phyloP scores from a whole-genome alignment of 306 rosid genomes.

The Senna siamea region DNA sequence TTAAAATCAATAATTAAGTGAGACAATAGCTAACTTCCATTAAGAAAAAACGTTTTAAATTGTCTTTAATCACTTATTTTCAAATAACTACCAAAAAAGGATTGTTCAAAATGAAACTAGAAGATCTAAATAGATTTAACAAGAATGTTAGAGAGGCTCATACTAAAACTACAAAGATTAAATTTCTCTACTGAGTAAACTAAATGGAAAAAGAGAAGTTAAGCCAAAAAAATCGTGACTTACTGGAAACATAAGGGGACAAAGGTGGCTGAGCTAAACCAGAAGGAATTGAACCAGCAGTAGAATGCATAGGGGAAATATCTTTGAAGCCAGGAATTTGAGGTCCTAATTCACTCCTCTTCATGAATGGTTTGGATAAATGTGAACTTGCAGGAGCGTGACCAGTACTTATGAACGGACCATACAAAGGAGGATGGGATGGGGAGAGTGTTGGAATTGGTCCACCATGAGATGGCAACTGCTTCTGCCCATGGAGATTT shows the following conservation, averaged over 20 bases:
- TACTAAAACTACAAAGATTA: not conserved
- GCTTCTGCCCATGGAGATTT: constrained; percentile 43
- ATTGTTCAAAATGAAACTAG: not conserved
- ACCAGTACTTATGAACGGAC: constrained; percentile 51
- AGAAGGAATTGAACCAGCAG: constrained; percentile 62
- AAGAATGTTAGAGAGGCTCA: not conserved
- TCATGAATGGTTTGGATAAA: constrained; percentile 61
- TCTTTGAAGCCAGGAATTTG: constrained; percentile 57
- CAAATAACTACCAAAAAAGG: not conserved
- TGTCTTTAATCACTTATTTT: not conserved
- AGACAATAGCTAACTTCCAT: constrained; percentile 7
- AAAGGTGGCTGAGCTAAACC: constrained; percentile 75
- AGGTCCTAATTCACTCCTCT: constrained; percentile 58
- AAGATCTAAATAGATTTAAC: not conserved
- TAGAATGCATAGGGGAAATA: constrained; percentile 62
- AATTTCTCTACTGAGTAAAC: not conserved
- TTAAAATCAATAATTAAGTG: not conserved
- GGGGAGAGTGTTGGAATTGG: constrained; percentile 47
- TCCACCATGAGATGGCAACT: constrained; percentile 45
- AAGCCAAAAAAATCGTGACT: constrained; percentile 33
- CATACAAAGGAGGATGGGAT: constrained; percentile 54
- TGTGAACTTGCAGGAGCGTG: constrained; percentile 61
- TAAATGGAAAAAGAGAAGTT: not conserved
- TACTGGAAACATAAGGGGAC: constrained; percentile 71
- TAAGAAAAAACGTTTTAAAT: not conserved